A percentile compares a stretch with the other conserved stretches of the same genome.
These are phyloP conservation scores for Phytopythium boreale DNA, from an alignment of 352 stramenopile genomes.

Conservation along the genomic window DNA sequence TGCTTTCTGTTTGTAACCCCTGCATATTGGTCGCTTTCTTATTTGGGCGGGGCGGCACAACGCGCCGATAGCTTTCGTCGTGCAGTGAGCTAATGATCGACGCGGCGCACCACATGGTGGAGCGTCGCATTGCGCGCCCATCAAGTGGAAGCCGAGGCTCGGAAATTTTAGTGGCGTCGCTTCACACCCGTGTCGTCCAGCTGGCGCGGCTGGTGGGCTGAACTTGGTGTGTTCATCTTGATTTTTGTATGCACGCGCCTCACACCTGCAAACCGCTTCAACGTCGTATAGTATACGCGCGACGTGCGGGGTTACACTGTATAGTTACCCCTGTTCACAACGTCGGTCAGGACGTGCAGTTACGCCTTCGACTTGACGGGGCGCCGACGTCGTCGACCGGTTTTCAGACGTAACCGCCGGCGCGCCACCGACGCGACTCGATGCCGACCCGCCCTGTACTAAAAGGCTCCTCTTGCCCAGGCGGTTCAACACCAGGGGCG, in stretches of 20 bases:
- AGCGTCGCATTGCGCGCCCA: neutral
- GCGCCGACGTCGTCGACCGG: too few species aligned
- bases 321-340: neutral
- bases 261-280: neutral
- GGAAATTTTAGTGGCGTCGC: neutral
- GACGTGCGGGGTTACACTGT: neutral
- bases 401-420: too few species aligned
- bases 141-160: neutral
- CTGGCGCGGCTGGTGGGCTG: neutral
- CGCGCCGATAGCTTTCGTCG: neutral
- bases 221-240: neutral
- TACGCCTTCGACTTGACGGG: too few species aligned
- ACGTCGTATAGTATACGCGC: neutral
- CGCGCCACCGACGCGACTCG: too few species aligned
- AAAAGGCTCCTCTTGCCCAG: too few species aligned
- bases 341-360: neutral
- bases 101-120: neutral
- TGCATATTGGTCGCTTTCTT: too few species aligned
- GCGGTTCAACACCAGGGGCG: too few species aligned
- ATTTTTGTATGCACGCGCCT: neutral
- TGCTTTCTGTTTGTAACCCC: too few species aligned
- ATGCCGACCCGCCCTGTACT: too few species aligned
- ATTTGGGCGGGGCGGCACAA: too few species aligned
- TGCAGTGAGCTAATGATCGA: conserved; percentile 1
- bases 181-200: neutral